Evolutionary conservation across 176 grass and related monocot species (phyloP), one percentile per base, ranked within the genome.

Genomic region (Oryza brachyantha): DNA sequence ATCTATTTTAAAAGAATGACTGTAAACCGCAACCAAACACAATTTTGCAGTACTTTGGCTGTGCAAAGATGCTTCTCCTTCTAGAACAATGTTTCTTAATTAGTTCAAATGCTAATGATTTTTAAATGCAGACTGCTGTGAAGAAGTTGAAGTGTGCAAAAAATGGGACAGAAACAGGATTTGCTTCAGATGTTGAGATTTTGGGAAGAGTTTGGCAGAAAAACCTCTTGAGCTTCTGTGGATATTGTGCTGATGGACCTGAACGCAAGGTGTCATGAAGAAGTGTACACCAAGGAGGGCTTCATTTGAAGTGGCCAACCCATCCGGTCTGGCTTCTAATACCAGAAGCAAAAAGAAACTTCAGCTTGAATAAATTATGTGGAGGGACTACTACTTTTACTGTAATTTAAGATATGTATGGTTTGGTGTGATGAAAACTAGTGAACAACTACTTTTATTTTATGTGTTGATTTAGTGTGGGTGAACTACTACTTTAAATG

Each of bases 171-270:
- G 93, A 97, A 88, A 66, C 11, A 57, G 90, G 93, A 75, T 97
- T 97, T 84, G 87, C 90, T 58, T 62, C 84, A 43, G 87, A 97
- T 68, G 90, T 93, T 0, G 93, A 93, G 63, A 66, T 72, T 67
- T 84, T 93, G 62, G 93, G 87, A 70, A 80, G 82, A 61, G 69
- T 97, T 74, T 93, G 79, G 65, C 90, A 97, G 55, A 97, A 97
- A 72, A 97, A 97, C 57, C 79, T 97, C 52, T 73, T 97, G 32
- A 93, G 85, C 6, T 67, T 93, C 0, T 79, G 87, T 72, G 93
- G 93, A 55, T 97, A 97, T 66, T 93, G 90, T 80, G 81, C 93
- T 3, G 93, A 97, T 72, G 93, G 93, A 12, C 87, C 84, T 52
- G 93, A 97, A 74, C 87, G 83, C 60, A 68, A n/a, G n/a, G n/a